Evolutionary conservation across 2,329 filamentous ascomycete species (phyloP), one percentile per base, ranked within the genome.

Genomic region (Sclerotinia minor): DNA sequence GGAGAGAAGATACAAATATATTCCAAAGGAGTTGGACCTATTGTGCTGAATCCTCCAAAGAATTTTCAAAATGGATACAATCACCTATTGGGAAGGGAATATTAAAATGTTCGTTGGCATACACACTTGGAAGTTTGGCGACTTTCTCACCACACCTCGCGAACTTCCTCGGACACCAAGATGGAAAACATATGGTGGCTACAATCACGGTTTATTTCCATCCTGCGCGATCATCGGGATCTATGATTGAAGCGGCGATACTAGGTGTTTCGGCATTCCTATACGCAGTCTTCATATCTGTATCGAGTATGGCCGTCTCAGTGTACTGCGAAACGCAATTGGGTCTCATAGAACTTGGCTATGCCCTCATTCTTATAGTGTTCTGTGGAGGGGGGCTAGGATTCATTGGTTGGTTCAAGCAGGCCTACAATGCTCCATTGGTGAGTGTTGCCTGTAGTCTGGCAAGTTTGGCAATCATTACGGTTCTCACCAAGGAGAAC

Each of bases 151-250:
- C 89, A 2, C 84, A 85, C 3, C 83, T 97, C 67, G 89, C 92
- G 21, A 81, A 83, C 9, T 86, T 93, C 67, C 82, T 97, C 21
- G 94, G 94, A 84, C 70, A 89, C 71, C 90, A 93, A 76, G 94
- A 97, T 79, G 92, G 92, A 63, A 97, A 97, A 77, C 94, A 97
- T 79, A 89, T 97, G 76, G 92, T 97, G 64, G 93, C 93, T 44
- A 97, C 94, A 2, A 87, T 97, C 68, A 96, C 92, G 0, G 94
- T 97, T 15, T 98, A 97, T 76, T 98, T 97, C 75, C 93, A 97
- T 77, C 93, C 94, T 5, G 92, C 92, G 7, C 85, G 94, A 68
- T 92, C 92, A 24, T 86, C 89, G 35, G 94, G 94, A 0, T 95
- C 91, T 72, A 97, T 97, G 92, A 85, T 92, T 68, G 92, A 97